Conservation (phyloP, 2,329 filamentous ascomycete genomes). For the Cyclaneusma minus region DNA sequence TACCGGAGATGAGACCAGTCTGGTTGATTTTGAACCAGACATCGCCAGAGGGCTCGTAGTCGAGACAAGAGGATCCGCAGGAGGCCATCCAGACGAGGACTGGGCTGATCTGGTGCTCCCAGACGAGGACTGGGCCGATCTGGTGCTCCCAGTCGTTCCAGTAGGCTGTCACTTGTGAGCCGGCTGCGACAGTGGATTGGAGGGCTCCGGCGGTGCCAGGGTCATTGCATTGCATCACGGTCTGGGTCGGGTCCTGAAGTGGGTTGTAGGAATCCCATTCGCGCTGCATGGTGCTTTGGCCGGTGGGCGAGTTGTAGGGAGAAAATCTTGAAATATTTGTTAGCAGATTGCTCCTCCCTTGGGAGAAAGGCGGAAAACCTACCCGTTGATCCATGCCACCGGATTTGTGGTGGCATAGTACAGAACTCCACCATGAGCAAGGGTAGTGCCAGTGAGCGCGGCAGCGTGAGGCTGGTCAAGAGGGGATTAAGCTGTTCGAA, state of each 20-base stretch:
- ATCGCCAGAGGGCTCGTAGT: constrained; percentile 33
- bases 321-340: constrained; percentile 33
- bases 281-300: constrained; percentile 41
- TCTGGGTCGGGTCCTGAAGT: constrained; percentile 29
- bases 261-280: constrained; percentile 44
- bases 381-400: too few species aligned
- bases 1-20: constrained; percentile 29
- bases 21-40: constrained; percentile 46
- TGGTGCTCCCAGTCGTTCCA: constrained; percentile 43
- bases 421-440: too few species aligned
- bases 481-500: too few species aligned
- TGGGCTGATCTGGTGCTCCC: constrained; percentile 34
- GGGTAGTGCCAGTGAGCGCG: too few species aligned
- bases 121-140: constrained; percentile 43
- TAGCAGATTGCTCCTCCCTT: too few species aligned
- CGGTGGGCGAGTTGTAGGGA: constrained; percentile 28
- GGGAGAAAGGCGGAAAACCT: too few species aligned
- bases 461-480: too few species aligned
- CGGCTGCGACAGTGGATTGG: constrained; percentile 28
- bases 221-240: constrained; percentile 39
- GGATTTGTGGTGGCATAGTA: too few species aligned
- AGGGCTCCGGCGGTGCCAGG: constrained; percentile 30
- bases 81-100: constrained; percentile 28
- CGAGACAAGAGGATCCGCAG: too few species aligned
- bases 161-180: constrained; percentile 29